A percentile compares a stretch with the other conserved stretches of the same genome.
Evolutionary conservation across 805 yeast species (phyloP).

Genomic region (Nakazawaea laoshanensis): DNA sequence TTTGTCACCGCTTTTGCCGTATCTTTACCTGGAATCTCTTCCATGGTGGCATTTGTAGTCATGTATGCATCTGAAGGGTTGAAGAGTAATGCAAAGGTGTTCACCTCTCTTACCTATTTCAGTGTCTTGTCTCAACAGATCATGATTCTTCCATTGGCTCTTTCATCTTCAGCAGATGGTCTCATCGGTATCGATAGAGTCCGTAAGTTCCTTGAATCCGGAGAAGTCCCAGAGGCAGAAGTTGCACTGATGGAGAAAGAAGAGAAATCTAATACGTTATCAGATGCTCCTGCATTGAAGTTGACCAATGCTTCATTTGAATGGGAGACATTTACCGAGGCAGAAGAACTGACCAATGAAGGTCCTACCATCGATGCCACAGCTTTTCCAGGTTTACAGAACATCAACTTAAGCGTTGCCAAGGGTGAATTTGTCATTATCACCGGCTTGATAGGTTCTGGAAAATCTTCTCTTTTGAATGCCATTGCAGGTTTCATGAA

Average conservation of each 20-base stretch:
- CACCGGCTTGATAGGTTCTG: conserved; percentile 74
- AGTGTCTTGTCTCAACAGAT: conserved; percentile 53
- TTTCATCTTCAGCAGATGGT: conserved; percentile 60
- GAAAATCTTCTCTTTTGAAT: conserved; percentile 64
- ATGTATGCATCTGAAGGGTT: conserved; percentile 25
- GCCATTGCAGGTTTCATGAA: conserved; percentile 72
- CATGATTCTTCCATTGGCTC: conserved; percentile 60
- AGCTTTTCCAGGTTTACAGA: conserved; percentile 34
- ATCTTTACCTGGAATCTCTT: conserved; percentile 55
- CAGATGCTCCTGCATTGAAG: conserved; percentile 33
- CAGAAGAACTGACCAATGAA: conserved; percentile 9
- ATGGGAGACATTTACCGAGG: conserved; percentile 51
- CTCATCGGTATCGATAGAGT: conserved; percentile 51
- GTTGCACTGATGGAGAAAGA: conserved; percentile 11
- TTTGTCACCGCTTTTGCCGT: conserved; percentile 49
- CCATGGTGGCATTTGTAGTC: conserved; percentile 49
- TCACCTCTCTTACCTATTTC: conserved; percentile 63
- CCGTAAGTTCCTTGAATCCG: conserved; percentile 36
- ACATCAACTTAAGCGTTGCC: conserved; percentile 42
- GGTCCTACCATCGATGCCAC: conserved; percentile 12
- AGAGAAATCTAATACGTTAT: conserved; percentile 14
- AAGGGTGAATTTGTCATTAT: conserved; percentile 62
- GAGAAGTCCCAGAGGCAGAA: conserved; percentile 25
- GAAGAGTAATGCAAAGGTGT: conserved; percentile 50
- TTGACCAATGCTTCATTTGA: conserved; percentile 51